Base-by-base conservation (phyloP, 2,329 filamentous ascomycete species). In the Mariannaea sp. region DNA sequence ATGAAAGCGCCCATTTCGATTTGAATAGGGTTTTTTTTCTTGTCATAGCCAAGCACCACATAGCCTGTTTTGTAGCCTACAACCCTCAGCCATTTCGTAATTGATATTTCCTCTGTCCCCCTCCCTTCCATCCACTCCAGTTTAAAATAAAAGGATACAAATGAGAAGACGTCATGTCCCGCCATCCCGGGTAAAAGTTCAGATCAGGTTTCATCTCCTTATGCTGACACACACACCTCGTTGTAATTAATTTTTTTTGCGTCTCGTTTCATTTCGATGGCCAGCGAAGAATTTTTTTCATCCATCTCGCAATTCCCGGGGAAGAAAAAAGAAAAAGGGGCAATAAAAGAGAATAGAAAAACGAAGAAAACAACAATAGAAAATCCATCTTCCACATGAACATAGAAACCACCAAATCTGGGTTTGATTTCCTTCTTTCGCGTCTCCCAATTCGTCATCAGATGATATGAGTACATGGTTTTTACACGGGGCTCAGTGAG, bases 401-500 rank as follows among this genome's bases (percentile, higher is more conserved):
- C 20, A 41, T 44, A 49, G 36, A 29, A 44, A 54, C 40, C 35
- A n/a, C 45, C 40, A 43, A 17, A 48, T 60, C 33, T 56, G n/a
- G n/a, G n/a, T 50, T 41, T 29, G 27, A 10, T 49, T 32, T n/a
- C 32, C 40, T 53, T 43, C 51, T 55, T 55, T 49, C 48, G 51
- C 45, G 45, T 50, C 50, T 48, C 24, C 36, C 58, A 56, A 51
- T 58, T 64, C 56, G 48, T 66, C 61, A 55, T 65, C 49, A 64
- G 60, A 56, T 53, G 50, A 58, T 65, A 61, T 55, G 59, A 59
- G 56, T 65, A 64, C 63, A 65, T 65, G 55, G 57, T 66, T 46
- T n/a, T 59, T 66, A 65, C 60, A 66, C 45, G 49, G 33, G 44
- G 41, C 49, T 38, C 41, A 12, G 39, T 44, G 7, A 19, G 35